These are phyloP conservation scores for Thermomucor indicae-seudaticae DNA, from an alignment of 371 early-diverging fungal genomes.

Conservation along the genomic window DNA sequence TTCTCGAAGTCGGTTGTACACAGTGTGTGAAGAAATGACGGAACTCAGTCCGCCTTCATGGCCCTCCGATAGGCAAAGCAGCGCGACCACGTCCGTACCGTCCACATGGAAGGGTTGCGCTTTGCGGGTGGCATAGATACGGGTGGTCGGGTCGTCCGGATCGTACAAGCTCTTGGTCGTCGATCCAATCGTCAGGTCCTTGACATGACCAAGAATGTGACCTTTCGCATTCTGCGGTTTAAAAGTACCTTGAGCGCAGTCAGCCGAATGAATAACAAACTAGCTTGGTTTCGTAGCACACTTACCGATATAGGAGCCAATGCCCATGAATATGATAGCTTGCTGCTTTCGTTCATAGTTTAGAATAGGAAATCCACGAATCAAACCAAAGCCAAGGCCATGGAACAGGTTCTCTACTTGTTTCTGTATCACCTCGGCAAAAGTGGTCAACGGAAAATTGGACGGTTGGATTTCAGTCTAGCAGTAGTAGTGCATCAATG, in stretches of 20 bases:
- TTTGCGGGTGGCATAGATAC: constrained; percentile 44
- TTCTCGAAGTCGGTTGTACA: constrained; percentile 34
- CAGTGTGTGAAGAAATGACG: constrained; percentile 38
- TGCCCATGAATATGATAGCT: constrained; percentile 37
- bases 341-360: constrained; percentile 37
- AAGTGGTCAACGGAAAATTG: constrained; percentile 30
- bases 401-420: constrained; percentile 25
- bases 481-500: neutral
- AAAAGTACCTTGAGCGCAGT: constrained; percentile 9
- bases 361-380: constrained; percentile 35
- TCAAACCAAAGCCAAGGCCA: constrained; percentile 30
- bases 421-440: constrained; percentile 18
- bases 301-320: constrained; percentile 38
- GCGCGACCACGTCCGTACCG: constrained; percentile 37
- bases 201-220: constrained; percentile 42
- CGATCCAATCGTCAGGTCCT: constrained; percentile 33
- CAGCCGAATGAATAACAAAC: no score
- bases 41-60: constrained; percentile 34
- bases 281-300: no score
- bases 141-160: constrained; percentile 36
- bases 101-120: constrained; percentile 48
- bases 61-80: constrained; percentile 32
- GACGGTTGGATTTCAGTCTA: constrained; percentile 18
- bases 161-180: constrained; percentile 36
- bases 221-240: constrained; percentile 42